Percentiles rank a stretch among this genome's conserved stretches.
Evolutionary conservation across 78 protist species (phyloP).

Genomic region (slime mould (Dictyostelium discoideum)): dicty_2.7 NC_007090.3:4018001-4018500

Average conservation of each 20-base stretch:
- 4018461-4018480: too few relatives aligned
- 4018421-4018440: too few relatives aligned
- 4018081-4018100: conserved; percentile 50
- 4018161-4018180: conserved; percentile 42
- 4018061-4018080: conserved; percentile 47
- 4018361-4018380: too few relatives aligned
- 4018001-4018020: conserved; percentile 43
- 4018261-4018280: too few relatives aligned
- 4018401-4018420: too few relatives aligned
- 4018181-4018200: conserved; percentile 68
- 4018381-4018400: too few relatives aligned
- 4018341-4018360: too few relatives aligned
- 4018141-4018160: conserved; percentile 62
- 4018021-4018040: background rate
- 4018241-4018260: background rate
- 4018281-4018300: too few relatives aligned
- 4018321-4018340: too few relatives aligned
- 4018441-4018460: too few relatives aligned
- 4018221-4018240: conserved; percentile 52
- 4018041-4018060: background rate
- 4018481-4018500: too few relatives aligned
- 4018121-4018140: conserved; percentile 17
- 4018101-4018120: conserved; percentile 62
- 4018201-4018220: conserved; percentile 24
- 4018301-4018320: too few relatives aligned